Evolutionary conservation across 1,284 basidiomycete genomes (phyloP).

Genomic region (Pyrrhoderma lamaoense): DNA sequence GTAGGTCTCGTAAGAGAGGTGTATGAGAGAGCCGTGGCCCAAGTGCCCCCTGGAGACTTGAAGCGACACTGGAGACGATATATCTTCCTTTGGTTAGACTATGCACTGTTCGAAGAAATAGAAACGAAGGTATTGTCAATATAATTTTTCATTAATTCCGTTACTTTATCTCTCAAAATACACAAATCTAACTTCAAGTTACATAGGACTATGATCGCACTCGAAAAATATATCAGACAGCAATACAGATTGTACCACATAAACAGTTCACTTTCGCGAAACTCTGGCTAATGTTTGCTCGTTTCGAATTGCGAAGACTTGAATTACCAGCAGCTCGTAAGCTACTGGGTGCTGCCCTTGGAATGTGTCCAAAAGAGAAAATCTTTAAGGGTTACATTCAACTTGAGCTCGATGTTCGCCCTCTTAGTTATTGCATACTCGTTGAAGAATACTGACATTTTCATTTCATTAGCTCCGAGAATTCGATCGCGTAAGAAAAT

Average conservation of each 20-base stretch:
- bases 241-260: slow-evolving; percentile 85
- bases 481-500: slow-evolving; percentile 86
- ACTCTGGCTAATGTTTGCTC: slow-evolving; percentile 85
- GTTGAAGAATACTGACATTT: slow-evolving; percentile 15
- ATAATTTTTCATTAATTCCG: slow-evolving; percentile 7
- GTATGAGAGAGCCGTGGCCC: slow-evolving; percentile 94
- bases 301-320: slow-evolving; percentile 85
- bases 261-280: slow-evolving; percentile 98
- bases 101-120: slow-evolving; percentile 95
- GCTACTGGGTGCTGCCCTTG: slow-evolving; percentile 85
- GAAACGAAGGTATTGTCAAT: slow-evolving; percentile 67
- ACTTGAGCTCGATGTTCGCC: slow-evolving; percentile 75
- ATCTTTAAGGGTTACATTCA: slow-evolving; percentile 94
- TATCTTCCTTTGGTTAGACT: slow-evolving; percentile 95
- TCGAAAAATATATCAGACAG: slow-evolving; percentile 90
- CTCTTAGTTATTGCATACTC: background rate
- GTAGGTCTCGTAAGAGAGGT: slow-evolving; percentile 76
- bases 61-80: slow-evolving; percentile 94
- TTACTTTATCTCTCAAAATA: slow-evolving; percentile 4
- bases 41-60: slow-evolving; percentile 85
- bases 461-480: slow-evolving; percentile 66
- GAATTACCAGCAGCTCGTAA: slow-evolving; percentile 85
- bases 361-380: slow-evolving; percentile 93
- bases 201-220: slow-evolving; percentile 73
- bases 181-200: slow-evolving; percentile 1